Evolutionary conservation across 139 green algal species (phyloP).

Genomic region (Zygnema cylindricum): DNA sequence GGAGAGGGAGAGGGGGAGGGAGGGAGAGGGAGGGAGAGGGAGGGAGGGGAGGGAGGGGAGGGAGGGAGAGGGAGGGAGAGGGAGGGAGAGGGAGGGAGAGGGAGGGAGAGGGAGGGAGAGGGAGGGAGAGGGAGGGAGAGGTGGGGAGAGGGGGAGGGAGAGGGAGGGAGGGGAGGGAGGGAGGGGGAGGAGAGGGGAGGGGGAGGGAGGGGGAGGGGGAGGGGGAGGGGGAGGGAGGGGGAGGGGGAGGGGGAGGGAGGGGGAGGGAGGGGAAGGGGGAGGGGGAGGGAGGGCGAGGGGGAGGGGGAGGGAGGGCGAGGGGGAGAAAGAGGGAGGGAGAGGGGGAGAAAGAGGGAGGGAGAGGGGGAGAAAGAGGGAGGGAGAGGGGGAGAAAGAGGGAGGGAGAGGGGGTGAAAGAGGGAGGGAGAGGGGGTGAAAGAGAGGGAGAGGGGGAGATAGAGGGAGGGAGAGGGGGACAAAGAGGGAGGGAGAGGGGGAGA

Average conservation of each 20-base stretch:
- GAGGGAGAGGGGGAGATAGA: not conserved
- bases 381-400: not conserved
- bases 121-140: not conserved
- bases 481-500: not conserved
- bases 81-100: slow-evolving; percentile 1
- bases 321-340: not conserved
- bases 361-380: not conserved
- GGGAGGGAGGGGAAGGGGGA: not conserved
- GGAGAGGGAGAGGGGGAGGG: too few relatives aligned
- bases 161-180: not conserved
- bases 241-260: not conserved
- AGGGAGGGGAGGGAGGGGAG: not conserved
- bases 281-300: not conserved
- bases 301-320: not conserved
- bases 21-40: too few relatives aligned
- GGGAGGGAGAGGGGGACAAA: too few relatives aligned
- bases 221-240: not conserved
- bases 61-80: not conserved
- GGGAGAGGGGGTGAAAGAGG: not conserved
- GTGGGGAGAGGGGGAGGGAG: not conserved
- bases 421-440: not conserved
- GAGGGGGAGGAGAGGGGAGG: not conserved
- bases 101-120: slow-evolving; percentile 2
- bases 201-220: not conserved
- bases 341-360: not conserved